Evolutionary conservation across 1,139 yeast genomes (phyloP).

Genomic region (Yamadazyma songkhlaensis): DNA sequence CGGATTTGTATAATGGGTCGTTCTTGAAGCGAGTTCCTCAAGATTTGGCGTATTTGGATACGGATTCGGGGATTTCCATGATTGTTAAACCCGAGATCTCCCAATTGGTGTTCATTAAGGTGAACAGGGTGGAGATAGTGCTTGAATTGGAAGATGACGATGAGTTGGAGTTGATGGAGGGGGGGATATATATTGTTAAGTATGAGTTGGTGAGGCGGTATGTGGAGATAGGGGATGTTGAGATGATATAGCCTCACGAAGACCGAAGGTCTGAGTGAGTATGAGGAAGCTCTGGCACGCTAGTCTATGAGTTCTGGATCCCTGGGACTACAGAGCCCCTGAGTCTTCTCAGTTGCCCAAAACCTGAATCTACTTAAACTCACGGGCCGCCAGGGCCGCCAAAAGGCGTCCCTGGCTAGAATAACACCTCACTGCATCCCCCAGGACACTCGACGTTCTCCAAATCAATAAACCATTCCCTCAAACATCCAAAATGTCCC

Average conservation of each 20-base stretch:
- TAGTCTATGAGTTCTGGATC: no score
- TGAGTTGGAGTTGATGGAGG: conserved; percentile 56
- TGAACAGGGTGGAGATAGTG: conserved; percentile 28
- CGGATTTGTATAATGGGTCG: conserved; percentile 64
- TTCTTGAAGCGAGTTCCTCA: conserved; percentile 69
- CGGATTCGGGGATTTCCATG: conserved; percentile 75
- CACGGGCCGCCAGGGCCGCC: no score
- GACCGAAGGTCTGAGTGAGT: conserved; percentile 6
- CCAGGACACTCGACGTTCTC: conserved; percentile 76
- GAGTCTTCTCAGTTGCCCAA: no score
- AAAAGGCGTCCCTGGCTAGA: no score
- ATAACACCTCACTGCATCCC: conserved; percentile 48
- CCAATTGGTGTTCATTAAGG: conserved; percentile 73
- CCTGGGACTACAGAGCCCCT: no score
- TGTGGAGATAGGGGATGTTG: conserved; percentile 40
- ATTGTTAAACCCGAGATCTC: conserved; percentile 72
- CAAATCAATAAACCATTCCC: conserved; percentile 71
- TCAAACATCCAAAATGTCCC: conserved; percentile 80
- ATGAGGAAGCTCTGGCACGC: no score
- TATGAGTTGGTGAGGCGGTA: conserved; percentile 52
- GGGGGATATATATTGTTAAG: conserved; percentile 76
- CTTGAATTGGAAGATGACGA: conserved; percentile 53
- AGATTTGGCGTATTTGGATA: conserved; percentile 67
- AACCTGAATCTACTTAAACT: no score
- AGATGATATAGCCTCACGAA: conserved; percentile 28